Conservation (phyloP, 768 basidiomycete genomes). For the Filobasidium floriforme region DNA sequence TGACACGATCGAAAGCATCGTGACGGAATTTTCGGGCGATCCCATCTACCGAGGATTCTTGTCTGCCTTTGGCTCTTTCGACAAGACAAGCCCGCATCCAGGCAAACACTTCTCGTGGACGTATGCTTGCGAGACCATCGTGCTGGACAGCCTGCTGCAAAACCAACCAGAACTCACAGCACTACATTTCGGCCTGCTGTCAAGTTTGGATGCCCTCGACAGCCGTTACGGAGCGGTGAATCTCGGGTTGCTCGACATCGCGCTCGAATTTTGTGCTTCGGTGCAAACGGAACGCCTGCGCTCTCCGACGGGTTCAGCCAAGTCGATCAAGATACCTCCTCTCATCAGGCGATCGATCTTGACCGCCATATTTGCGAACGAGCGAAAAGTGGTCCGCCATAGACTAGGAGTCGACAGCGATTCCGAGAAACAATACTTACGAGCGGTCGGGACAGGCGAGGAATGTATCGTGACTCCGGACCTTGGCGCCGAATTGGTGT, state of each 20-base stretch:
- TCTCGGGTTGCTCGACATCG: background rate
- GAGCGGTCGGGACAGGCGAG: too few relatives aligned
- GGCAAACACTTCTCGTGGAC: background rate
- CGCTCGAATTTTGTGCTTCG: background rate
- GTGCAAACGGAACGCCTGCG: too few relatives aligned
- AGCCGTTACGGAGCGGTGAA: background rate
- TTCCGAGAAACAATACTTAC: too few relatives aligned
- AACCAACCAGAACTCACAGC: background rate
- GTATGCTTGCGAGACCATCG: background rate
- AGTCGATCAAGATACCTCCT: too few relatives aligned
- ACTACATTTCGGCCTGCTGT: background rate
- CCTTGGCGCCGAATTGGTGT: background rate
- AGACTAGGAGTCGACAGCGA: too few relatives aligned
- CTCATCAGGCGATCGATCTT: too few relatives aligned
- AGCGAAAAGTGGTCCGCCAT: too few relatives aligned
- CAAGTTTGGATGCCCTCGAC: background rate
- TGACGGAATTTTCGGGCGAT: background rate
- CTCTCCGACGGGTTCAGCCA: too few relatives aligned
- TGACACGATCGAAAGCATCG: background rate
- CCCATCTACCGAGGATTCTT: background rate
- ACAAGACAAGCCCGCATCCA: background rate
- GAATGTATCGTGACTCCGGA: background rate
- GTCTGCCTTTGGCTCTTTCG: background rate
- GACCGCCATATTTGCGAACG: too few relatives aligned
- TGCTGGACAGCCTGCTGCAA: conserved; percentile 5